Base-by-base conservation (phyloP, 2,329 filamentous ascomycete species). In the Colletotrichum gigasporum region DNA sequence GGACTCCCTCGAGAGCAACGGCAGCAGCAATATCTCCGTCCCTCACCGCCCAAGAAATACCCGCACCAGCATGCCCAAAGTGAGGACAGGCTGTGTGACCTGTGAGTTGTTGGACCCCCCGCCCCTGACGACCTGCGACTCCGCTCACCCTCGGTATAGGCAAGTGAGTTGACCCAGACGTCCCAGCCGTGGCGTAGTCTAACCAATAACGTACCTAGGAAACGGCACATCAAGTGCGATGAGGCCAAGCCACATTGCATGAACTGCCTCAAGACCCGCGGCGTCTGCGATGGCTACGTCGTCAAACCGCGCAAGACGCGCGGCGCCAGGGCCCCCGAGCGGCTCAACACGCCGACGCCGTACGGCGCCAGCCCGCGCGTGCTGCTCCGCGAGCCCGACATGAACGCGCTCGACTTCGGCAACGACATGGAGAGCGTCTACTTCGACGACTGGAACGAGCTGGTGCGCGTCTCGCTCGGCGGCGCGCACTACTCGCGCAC, bases 151-250 rank as follows among this genome's bases (percentile, higher is more conserved):
- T 24, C 18, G 16, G 28, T n/a, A n/a, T n/a, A 65, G 63, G 63
- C 63, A 65, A 65, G 63, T 65, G 34, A 63, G 63, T 65, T 16
- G 9, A 20, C 14, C 5, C 11, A 16, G 16, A 28, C 35, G 16
- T 26, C 12, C 3, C 5, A 6, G 32, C 20, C 11, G 30, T 22
- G n/a, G n/a, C n/a, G 37, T 32, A n/a, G 20, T 52, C 34, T 62
- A 44, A 61, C 22, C 6, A 30, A 10, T 16, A 2, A 26, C 14
- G 10, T 37, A 6, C 5, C 5, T 26, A 65, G 63, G 24, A 68
- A 67, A 63, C 77, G 78, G 22, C 78, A 80, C 68, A 75, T 80
- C 45, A 80, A 80, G 68, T 80, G 78, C 60, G 78, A 80, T 61
- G 78, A 80, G 64, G 75, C 75, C 26, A 77, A 77, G 50, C 78